phyloP scores from a whole-genome alignment of 768 basidiomycete species.

The Kwoniella mangroviensis region DNA sequence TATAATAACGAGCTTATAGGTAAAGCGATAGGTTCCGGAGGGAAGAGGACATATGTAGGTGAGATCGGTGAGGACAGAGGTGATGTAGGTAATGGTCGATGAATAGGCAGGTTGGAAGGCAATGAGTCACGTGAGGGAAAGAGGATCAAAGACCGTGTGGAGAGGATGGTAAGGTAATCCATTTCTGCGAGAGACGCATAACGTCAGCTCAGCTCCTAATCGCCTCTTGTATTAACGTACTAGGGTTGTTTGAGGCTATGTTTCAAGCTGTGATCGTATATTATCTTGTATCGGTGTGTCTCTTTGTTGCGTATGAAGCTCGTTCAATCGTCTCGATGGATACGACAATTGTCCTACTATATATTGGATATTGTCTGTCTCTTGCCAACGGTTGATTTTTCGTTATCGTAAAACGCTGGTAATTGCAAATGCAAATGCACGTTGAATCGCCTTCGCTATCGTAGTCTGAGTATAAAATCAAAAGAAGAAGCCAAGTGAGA shows the following conservation, averaged over 20 bases:
- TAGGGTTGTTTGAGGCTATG: no score
- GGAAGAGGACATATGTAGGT: conserved; percentile 13
- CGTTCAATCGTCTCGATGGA: no score
- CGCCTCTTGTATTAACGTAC: no score
- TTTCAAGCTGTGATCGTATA: no score
- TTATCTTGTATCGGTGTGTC: no score
- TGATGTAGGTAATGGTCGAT: not conserved
- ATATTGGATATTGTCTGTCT: no score
- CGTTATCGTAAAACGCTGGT: no score
- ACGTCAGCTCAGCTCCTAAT: not conserved
- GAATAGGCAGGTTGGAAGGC: not conserved
- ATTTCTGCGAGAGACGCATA: conserved; percentile 7
- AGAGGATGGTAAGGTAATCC: conserved; percentile 51
- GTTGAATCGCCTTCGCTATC: not conserved
- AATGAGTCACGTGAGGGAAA: conserved; percentile 23
- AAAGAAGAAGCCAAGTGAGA: not conserved
- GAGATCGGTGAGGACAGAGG: conserved; percentile 24
- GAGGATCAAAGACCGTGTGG: conserved; percentile 41
- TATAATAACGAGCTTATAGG: conserved; percentile 38
- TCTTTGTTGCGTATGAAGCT: no score
- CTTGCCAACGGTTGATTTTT: no score
- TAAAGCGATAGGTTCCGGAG: conserved; percentile 33
- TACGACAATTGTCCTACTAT: no score
- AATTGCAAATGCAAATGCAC: not conserved
- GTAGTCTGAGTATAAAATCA: not conserved